Evolutionary conservation across 2,329 filamentous ascomycete genomes (phyloP).

Genomic region (Penicillium sp.): DNA sequence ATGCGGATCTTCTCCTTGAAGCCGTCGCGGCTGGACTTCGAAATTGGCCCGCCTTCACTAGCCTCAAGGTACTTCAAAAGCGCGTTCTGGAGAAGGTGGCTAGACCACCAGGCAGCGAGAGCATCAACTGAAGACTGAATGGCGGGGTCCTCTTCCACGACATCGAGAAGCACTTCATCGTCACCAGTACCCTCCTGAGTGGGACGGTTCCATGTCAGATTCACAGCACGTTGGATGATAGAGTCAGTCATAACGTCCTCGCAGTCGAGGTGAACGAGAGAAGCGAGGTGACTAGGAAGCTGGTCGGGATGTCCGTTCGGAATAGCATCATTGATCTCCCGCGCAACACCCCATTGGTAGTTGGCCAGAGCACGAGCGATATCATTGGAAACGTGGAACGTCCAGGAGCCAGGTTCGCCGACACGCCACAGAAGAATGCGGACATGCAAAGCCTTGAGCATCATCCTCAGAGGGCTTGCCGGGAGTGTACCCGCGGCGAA

Average conservation of each 20-base stretch:
- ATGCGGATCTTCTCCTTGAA: conserved; percentile 57
- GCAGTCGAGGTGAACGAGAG: conserved; percentile 71
- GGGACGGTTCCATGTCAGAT: conserved; percentile 79
- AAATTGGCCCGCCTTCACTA: conserved; percentile 45
- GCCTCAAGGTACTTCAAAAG: conserved; percentile 60
- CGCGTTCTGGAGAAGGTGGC: conserved; percentile 63
- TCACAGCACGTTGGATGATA: conserved; percentile 80
- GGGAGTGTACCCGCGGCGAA: conserved; percentile 84
- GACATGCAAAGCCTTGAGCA: conserved; percentile 88
- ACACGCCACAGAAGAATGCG: conserved; percentile 81
- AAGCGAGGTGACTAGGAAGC: conserved; percentile 69
- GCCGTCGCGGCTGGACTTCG: conserved; percentile 36
- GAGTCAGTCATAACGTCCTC: conserved; percentile 73
- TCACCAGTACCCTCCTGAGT: conserved; percentile 62
- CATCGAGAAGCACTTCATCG: conserved; percentile 68
- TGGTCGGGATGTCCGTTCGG: conserved; percentile 56
- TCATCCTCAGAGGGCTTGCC: conserved; percentile 72
- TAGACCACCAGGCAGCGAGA: conserved; percentile 87
- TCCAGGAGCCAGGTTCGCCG: conserved; percentile 60
- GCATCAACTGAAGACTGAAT: conserved; percentile 85
- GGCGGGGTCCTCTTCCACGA: conserved; percentile 76
- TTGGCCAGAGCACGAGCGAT: conserved; percentile 69
- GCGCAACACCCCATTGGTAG: conserved; percentile 75
- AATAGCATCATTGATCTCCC: conserved; percentile 50
- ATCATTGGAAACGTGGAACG: conserved; percentile 60